A percentile compares a stretch with the other conserved stretches of the same genome.
Conservation (phyloP, 2,329 filamentous ascomycete species). For the Myriosclerotinia scirpicola region DNA sequence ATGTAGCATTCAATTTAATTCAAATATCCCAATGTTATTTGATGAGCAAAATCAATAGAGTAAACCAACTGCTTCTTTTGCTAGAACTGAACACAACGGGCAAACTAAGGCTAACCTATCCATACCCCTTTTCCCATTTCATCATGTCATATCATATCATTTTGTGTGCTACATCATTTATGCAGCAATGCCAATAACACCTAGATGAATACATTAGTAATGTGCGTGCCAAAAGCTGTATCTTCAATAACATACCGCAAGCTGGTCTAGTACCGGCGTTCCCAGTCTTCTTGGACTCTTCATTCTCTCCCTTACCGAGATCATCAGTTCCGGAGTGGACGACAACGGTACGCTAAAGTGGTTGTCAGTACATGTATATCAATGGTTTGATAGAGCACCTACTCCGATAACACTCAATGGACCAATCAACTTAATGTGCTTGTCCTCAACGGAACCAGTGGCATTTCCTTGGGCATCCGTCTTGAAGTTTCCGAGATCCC, state of each 20-base stretch:
- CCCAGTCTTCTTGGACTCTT: constrained; percentile 97
- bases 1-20: background rate
- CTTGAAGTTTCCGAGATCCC: constrained; percentile 96
- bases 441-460: constrained; percentile 77
- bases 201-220: constrained; percentile 43
- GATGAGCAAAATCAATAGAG: background rate
- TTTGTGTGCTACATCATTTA: constrained; percentile 47
- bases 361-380: constrained; percentile 32
- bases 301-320: constrained; percentile 85
- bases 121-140: constrained; percentile 1
- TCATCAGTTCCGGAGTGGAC: constrained; percentile 95
- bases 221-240: background rate
- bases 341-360: constrained; percentile 79
- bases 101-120: constrained; percentile 8
- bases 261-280: constrained; percentile 92
- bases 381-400: constrained; percentile 37
- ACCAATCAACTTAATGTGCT: constrained; percentile 91
- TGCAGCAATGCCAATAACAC: constrained; percentile 85
- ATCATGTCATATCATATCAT: constrained; percentile 6
- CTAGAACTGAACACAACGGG: background rate
- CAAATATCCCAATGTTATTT: background rate
- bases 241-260: constrained; percentile 66
- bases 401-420: constrained; percentile 93
- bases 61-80: background rate
- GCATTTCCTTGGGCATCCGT: constrained; percentile 91